Base-by-base conservation (phyloP, 1,139 yeast genomes). In the Candida labiduridarum region DNA sequence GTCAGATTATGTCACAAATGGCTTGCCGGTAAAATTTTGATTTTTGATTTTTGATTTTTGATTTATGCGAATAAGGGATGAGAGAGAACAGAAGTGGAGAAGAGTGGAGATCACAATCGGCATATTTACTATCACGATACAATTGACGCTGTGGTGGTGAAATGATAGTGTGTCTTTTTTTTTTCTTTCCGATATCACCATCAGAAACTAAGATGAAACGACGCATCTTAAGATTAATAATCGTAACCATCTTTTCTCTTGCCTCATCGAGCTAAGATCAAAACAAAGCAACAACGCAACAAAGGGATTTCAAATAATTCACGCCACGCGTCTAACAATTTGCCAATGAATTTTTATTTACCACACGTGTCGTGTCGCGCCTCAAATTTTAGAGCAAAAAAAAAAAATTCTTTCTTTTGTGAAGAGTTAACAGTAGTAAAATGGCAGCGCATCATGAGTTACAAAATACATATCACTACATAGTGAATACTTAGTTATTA, bases 321-420 rank as follows among this genome's bases (percentile, higher is more conserved):
- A 38, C 41, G 41, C 30, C 22, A 38, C 41, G 41, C 41, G 41
- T 38, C 9, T 38, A 36, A 14, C 12, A n/a, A 6, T 11, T 16
- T 12, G 5, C 41, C 27, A 36, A 36, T 38, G 30, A 12, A 12
- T 12, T 38, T 36, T 36, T 18, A 5, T 16, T 35, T 18, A 11
- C 16, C n/a, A 38, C 18, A 38, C 41, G 41, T 38, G 41, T 38
- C 41, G 41, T 38, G 41, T 38, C 41, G 27, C 41, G 30, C 8
- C 30, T 11, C 41, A 38, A 38, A 38, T 19, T 19, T 19, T 19
- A 19, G 22, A 19, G 22, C 22, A 4, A 19, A 19, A 19, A 19
- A 10, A 38, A 22, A 22, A 35, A 35, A 7, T 30, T 30, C 14
- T 30, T 34, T 5, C 16, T 22, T 36, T 36, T 36, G 39, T 36